Evolutionary conservation across 2,329 filamentous ascomycete genomes (phyloP).

Genomic region (Ambrosiella cleistominuta): DNA sequence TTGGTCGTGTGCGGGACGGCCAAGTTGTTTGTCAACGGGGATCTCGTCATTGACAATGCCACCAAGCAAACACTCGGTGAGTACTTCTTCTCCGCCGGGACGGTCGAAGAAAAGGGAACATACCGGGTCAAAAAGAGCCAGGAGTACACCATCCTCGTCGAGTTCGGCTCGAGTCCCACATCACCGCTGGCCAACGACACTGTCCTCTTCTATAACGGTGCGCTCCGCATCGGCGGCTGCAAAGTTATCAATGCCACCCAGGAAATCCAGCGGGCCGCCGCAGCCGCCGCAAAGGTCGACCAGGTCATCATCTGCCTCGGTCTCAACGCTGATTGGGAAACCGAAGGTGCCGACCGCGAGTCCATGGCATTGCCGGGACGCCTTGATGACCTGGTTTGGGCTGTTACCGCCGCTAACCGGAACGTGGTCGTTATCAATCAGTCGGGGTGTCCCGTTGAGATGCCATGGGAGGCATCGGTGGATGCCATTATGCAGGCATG

Average conservation of each 20-base stretch:
- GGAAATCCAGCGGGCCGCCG: slow-evolving; percentile 48
- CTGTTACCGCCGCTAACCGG: slow-evolving; percentile 47
- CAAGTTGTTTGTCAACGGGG: slow-evolving; percentile 44
- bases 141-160: slow-evolving; percentile 39
- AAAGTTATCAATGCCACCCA: slow-evolving; percentile 38
- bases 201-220: slow-evolving; percentile 38
- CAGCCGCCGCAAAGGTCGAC: slow-evolving; percentile 50
- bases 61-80: slow-evolving; percentile 44
- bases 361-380: slow-evolving; percentile 61
- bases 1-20: slow-evolving; percentile 48
- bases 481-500: slow-evolving; percentile 53
- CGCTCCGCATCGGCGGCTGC: slow-evolving; percentile 43
- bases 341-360: slow-evolving; percentile 60
- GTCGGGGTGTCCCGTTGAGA: slow-evolving; percentile 55
- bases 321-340: slow-evolving; percentile 67
- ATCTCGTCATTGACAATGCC: slow-evolving; percentile 47
- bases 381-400: slow-evolving; percentile 51
- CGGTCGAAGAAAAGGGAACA: slow-evolving; percentile 42
- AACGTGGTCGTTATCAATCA: slow-evolving; percentile 59
- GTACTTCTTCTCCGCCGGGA: slow-evolving; percentile 48
- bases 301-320: slow-evolving; percentile 66
- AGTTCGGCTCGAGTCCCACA: slow-evolving; percentile 42
- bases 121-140: slow-evolving; percentile 40
- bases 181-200: slow-evolving; percentile 34
- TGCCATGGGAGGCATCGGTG: slow-evolving; percentile 44